Evolutionary conservation across 345 rosid species (phyloP).

Genomic region (Arabidopsis thaliana): TAIR10.1 NC_003076.8:5983001-5983500

Average conservation of each 20-base stretch:
- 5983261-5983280: background rate
- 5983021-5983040: constrained; percentile 12
- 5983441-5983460: constrained; percentile 23
- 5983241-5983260: background rate
- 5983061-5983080: constrained; percentile 10
- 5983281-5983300: constrained; percentile 6
- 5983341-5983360: constrained; percentile 29
- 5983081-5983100: constrained; percentile 22
- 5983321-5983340: constrained; percentile 28
- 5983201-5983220: constrained; percentile 13
- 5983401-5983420: background rate
- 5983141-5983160: constrained; percentile 4
- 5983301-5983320: constrained; percentile 16
- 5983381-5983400: constrained; percentile 1
- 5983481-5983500: constrained; percentile 25
- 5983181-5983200: constrained; percentile 23
- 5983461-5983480: constrained; percentile 16
- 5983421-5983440: constrained; percentile 29
- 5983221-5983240: constrained; percentile 2
- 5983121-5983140: constrained; percentile 21
- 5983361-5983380: constrained; percentile 23
- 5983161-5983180: constrained; percentile 16
- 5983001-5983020: background rate
- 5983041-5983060: constrained; percentile 8
- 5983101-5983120: constrained; percentile 24